These are phyloP conservation scores for Apiospora hydei DNA, from an alignment of 2,329 filamentous ascomycete species.

Conservation along the genomic window DNA sequence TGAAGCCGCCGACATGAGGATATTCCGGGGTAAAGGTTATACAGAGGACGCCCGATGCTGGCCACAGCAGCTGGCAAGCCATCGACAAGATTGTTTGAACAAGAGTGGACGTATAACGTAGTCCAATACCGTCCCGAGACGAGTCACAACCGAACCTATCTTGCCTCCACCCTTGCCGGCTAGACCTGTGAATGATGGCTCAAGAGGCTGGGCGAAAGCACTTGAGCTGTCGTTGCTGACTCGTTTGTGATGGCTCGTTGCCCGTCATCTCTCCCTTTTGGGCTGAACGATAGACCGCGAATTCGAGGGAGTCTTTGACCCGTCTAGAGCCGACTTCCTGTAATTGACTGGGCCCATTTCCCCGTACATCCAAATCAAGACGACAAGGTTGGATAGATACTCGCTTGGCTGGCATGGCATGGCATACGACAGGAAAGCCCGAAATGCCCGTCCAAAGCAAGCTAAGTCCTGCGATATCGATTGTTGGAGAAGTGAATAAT, in stretches of 20 bases:
- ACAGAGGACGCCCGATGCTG: not conserved
- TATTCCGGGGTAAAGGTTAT: not conserved
- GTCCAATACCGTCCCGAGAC: not conserved
- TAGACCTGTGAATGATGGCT: not conserved
- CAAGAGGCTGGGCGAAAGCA: not conserved
- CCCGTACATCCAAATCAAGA: not conserved
- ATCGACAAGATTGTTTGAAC: not conserved
- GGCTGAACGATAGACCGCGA: too few relatives aligned
- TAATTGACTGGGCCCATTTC: not conserved
- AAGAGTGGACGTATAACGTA: not conserved
- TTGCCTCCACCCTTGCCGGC: not conserved
- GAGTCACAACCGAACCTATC: not conserved
- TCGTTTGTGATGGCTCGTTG: too few relatives aligned
- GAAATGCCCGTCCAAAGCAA: slow-evolving; percentile 1
- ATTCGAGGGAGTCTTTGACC: not conserved
- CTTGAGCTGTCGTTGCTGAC: not conserved
- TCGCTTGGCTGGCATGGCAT: not conserved
- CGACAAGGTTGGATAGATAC: not conserved
- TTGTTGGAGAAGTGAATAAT: not conserved
- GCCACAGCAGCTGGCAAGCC: not conserved
- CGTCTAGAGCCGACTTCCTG: not conserved
- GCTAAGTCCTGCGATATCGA: not conserved
- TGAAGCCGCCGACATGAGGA: not conserved
- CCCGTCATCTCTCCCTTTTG: not conserved
- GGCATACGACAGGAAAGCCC: not conserved